phyloP scores from a whole-genome alignment of 768 basidiomycete genomes.

The Cyathus striatus region DNA sequence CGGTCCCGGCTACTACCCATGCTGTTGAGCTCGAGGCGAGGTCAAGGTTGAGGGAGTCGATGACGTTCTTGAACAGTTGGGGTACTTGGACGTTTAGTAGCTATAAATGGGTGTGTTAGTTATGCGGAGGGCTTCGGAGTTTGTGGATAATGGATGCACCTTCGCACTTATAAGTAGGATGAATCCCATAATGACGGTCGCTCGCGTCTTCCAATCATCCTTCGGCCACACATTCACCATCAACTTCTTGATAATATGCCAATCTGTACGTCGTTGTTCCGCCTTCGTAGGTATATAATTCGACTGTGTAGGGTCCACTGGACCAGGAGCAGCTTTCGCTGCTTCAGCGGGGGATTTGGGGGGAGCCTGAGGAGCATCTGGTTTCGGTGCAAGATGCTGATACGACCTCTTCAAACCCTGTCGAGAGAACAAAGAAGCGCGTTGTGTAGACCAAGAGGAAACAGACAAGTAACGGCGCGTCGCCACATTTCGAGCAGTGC shows the following conservation, averaged over 20 bases:
- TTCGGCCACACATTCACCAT: constrained; percentile 91
- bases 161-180: constrained; percentile 79
- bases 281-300: constrained; percentile 24
- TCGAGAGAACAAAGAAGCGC: not conserved
- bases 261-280: constrained; percentile 72
- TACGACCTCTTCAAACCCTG: not conserved
- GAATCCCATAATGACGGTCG: constrained; percentile 80
- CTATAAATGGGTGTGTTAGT: constrained; percentile 33
- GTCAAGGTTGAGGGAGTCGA: constrained; percentile 86
- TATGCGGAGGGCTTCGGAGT: not conserved
- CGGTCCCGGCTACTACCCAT: constrained; percentile 87
- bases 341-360: not conserved
- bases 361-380: not conserved
- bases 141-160: constrained; percentile 34
- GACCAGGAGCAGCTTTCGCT: not conserved
- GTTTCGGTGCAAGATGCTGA: not conserved
- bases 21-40: constrained; percentile 72
- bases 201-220: constrained; percentile 75
- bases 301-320: not conserved
- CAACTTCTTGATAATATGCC: constrained; percentile 80
- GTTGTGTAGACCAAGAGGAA: not conserved
- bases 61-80: constrained; percentile 85
- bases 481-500: too few relatives aligned
- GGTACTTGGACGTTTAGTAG: constrained; percentile 98
- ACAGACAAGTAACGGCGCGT: not conserved